Conservation (phyloP, 225 moss, liverwort and hornwort genomes). For the Polytrichum commune region DNA sequence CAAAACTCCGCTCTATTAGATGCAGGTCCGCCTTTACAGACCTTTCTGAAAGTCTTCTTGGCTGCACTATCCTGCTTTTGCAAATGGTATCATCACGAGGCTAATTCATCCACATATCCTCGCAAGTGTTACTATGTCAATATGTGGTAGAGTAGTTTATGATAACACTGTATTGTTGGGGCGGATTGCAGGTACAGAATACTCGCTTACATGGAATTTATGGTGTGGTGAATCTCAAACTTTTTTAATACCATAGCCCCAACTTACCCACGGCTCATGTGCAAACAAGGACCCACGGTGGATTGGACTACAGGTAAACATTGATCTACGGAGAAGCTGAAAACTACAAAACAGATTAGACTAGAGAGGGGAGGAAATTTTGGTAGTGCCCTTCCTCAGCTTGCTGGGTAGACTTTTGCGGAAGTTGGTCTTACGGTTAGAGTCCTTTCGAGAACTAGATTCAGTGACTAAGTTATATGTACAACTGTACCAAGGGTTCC, state of each 20-base stretch:
- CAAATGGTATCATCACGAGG: too few relatives aligned
- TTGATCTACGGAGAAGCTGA: slow-evolving; percentile 15
- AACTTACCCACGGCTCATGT: slow-evolving; percentile 8
- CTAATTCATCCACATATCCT: too few relatives aligned
- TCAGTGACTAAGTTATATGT: too few relatives aligned
- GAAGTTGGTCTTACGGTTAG: slow-evolving; percentile 15
- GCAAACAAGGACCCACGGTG: slow-evolving; percentile 18
- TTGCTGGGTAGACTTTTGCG: slow-evolving; percentile 14
- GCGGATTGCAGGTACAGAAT: slow-evolving; percentile 36
- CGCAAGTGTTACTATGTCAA: too few relatives aligned
- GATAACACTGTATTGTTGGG: slow-evolving; percentile 8
- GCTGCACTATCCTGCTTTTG: too few relatives aligned
- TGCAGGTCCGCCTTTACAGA: neutral
- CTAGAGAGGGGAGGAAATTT: slow-evolving; percentile 36
- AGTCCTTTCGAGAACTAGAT: slow-evolving; percentile 20
- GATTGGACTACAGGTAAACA: slow-evolving; percentile 15
- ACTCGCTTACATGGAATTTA: slow-evolving; percentile 9
- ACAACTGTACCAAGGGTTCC: too few relatives aligned
- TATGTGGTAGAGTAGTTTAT: neutral
- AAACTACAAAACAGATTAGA: slow-evolving; percentile 22
- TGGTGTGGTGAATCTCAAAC: slow-evolving; percentile 18
- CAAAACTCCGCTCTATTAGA: slow-evolving; percentile 1
- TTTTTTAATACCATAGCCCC: slow-evolving; percentile 7
- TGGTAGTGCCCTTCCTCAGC: slow-evolving; percentile 2
- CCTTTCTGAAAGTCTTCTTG: neutral